Conservation (phyloP, 2,329 filamentous ascomycete species). For the Pyrenophora seminiperda region DNA sequence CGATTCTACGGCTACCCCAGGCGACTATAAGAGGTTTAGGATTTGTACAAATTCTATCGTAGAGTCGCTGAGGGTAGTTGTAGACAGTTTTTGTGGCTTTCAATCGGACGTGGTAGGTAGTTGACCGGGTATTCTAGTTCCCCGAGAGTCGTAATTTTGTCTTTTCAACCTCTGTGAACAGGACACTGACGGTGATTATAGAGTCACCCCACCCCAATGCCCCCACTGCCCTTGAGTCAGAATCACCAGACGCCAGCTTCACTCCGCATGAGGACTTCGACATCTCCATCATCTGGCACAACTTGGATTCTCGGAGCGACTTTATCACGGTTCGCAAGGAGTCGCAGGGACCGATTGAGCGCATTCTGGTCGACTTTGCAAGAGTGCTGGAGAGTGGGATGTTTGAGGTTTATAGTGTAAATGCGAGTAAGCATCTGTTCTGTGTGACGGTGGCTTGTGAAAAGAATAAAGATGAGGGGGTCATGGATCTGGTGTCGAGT, state of each 20-base stretch:
- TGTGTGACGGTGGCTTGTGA: not conserved
- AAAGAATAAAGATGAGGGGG: not conserved
- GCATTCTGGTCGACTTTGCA: conserved; percentile 2
- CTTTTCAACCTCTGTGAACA: too few species aligned
- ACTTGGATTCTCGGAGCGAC: not conserved
- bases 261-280: not conserved
- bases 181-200: too few species aligned
- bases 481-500: not conserved
- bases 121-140: too few species aligned
- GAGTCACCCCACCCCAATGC: too few species aligned
- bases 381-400: not conserved
- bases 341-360: not conserved
- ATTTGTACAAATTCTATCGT: too few species aligned
- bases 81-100: too few species aligned
- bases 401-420: not conserved
- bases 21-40: too few species aligned
- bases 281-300: not conserved
- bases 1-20: too few species aligned
- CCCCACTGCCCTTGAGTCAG: not conserved
- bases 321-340: not conserved
- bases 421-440: conserved; percentile 5
- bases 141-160: too few species aligned
- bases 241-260: not conserved
- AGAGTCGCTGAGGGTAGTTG: too few species aligned
- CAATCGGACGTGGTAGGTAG: too few species aligned